Base-by-base conservation (phyloP, 495 filamentous ascomycete genomes). In the Copromyces sp. region DNA sequence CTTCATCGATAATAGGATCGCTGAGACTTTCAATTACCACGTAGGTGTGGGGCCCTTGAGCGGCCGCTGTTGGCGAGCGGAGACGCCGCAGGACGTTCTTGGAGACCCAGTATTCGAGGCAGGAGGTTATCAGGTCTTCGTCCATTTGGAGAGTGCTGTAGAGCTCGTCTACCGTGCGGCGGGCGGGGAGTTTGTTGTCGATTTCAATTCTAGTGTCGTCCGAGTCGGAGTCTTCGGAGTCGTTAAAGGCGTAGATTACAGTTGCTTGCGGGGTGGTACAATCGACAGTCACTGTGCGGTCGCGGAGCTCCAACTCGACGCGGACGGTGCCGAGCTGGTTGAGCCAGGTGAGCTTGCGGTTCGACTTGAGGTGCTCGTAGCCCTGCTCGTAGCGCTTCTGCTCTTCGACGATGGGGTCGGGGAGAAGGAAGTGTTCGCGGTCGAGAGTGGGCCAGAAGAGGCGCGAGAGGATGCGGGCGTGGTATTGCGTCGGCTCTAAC, bases 371-470 rank as follows among this genome's bases (percentile, higher is more conserved):
- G 4, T 81, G 82, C 75, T 93, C 90, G 78, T 97, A 99, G n/a
- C 90, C 90, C 4, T 80, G 75, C 61, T 90, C 88, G 82, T 97
- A 99, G 32, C 82, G 83, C 69, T 87, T 81, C 80, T 94, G 93
- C 37, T 92, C 81, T 3, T 85, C 78, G 5, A 80, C 71, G 41
- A 98, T 89, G 41, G 85, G 84, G 0, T 82, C 70, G 4, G 96
- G 95, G 11, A 96, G 82, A 40, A 83, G 78, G 82, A 97, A 98
- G 35, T 85, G 85, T 75, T 94, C 92, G 24, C 91, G 88, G 53
- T 93, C 90, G 12, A 98, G 83, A 2, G 90, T 84, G 0, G 96
- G 95, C 95, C 95, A 99, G 84, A 95, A 99, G 75, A 96, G 89
- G n/a, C 92, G 88, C 0, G 93, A 97, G 5, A 98, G 83, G 68